phyloP scores from a whole-genome alignment of 2,329 filamentous ascomycete genomes.

The Aspergillus pseudotamarii region DNA sequence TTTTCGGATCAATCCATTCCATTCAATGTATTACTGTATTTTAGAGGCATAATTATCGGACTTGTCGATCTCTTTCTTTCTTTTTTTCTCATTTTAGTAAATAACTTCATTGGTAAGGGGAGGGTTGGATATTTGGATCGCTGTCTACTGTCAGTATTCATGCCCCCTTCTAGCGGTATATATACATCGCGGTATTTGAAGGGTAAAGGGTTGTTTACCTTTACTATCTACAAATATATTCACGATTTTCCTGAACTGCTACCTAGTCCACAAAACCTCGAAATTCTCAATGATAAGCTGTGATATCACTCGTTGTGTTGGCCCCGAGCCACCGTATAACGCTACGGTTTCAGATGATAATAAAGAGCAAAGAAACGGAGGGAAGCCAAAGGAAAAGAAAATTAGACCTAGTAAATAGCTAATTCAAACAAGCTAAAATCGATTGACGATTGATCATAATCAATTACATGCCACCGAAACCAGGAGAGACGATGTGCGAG shows the following conservation, averaged over 20 bases:
- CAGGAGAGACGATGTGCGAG: conserved; percentile 1
- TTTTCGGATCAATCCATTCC: neutral
- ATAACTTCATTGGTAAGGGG: neutral
- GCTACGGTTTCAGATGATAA: no score
- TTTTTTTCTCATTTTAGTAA: neutral
- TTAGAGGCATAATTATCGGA: conserved; percentile 1
- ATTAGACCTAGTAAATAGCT: conserved; percentile 1
- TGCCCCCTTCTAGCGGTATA: no score
- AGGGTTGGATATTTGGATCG: no score
- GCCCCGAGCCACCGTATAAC: no score
- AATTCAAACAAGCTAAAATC: conserved; percentile 9
- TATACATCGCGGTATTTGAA: no score
- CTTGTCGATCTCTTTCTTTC: neutral
- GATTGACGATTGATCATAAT: conserved; percentile 8
- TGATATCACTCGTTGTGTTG: no score
- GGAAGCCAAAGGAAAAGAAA: neutral
- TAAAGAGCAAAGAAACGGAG: neutral
- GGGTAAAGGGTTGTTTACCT: no score
- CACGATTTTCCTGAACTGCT: no score
- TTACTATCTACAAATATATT: no score
- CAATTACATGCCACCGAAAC: conserved; percentile 2
- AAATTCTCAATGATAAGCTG: no score
- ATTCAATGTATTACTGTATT: conserved; percentile 5
- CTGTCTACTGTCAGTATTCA: no score
- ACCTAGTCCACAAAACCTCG: no score